Percentiles rank a stretch among this genome's conserved stretches.
Evolutionary conservation across 345 rosid species (phyloP).

Genomic region (Eucalyptus brandiana): DNA sequence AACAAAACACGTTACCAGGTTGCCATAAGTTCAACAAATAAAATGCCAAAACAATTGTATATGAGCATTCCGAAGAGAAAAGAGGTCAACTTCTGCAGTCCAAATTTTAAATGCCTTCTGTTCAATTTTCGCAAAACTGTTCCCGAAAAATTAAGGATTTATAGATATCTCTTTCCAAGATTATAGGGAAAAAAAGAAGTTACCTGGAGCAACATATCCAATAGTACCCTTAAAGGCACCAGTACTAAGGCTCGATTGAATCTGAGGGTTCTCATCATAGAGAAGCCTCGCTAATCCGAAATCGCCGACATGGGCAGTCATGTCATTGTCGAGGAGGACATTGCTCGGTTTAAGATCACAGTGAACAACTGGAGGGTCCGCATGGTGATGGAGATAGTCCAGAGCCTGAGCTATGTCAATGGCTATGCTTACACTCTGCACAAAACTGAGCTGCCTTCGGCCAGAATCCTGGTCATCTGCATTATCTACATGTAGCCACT

Average conservation of each 20-base stretch:
- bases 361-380: slow-evolving; percentile 2
- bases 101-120: neutral
- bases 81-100: neutral
- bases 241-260: neutral
- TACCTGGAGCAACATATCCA: slow-evolving; percentile 14
- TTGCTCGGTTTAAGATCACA: slow-evolving; percentile 43
- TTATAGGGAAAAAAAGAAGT: neutral
- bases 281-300: slow-evolving; percentile 19
- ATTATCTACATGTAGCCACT: slow-evolving; percentile 11
- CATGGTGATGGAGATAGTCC: slow-evolving; percentile 10
- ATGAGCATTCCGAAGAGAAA: neutral
- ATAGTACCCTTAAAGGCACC: slow-evolving; percentile 5
- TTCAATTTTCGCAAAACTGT: neutral
- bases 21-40: neutral
- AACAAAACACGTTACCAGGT: neutral
- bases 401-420: slow-evolving; percentile 18
- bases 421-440: slow-evolving; percentile 15
- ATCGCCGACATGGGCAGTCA: slow-evolving; percentile 10
- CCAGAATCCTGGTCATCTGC: neutral
- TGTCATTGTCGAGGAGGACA: slow-evolving; percentile 15
- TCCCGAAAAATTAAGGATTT: neutral
- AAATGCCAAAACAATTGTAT: neutral
- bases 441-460: slow-evolving; percentile 1
- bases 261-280: neutral
- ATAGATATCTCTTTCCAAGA: neutral